A percentile compares a stretch with the other conserved stretches of the same genome.
Conservation (phyloP, 2,329 filamentous ascomycete genomes). For the Ustilaginoidea virens region DNA sequence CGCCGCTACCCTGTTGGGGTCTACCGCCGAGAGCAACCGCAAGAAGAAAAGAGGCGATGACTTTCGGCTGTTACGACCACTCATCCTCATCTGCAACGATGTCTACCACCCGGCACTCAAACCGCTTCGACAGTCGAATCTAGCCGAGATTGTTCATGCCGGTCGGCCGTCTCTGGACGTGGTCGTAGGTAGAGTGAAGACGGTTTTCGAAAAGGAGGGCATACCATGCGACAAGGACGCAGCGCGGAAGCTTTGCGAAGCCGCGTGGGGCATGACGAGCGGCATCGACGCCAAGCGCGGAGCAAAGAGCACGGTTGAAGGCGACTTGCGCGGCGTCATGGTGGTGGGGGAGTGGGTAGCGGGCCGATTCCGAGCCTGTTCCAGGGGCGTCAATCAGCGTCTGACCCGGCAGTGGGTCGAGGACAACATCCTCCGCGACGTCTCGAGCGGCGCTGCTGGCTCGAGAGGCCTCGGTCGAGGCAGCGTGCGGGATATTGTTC, state of each 20-base stretch:
- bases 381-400: constrained; percentile 22
- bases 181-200: constrained; percentile 66
- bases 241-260: constrained; percentile 69
- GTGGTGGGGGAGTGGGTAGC: constrained; percentile 82
- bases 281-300: constrained; percentile 55
- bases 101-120: constrained; percentile 83
- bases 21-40: constrained; percentile 7
- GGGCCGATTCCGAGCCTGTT: constrained; percentile 43
- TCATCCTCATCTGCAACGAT: constrained; percentile 95
- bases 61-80: constrained; percentile 72
- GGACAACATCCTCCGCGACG: constrained; percentile 49
- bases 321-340: constrained; percentile 69
- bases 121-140: constrained; percentile 65
- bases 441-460: constrained; percentile 55
- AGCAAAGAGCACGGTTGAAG: constrained; percentile 51
- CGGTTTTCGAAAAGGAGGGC: constrained; percentile 76
- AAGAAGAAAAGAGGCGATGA: constrained; percentile 68
- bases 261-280: constrained; percentile 63
- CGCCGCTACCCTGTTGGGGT: constrained; percentile 14
- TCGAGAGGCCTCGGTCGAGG: constrained; percentile 58
- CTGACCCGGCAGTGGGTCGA: constrained; percentile 69
- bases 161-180: constrained; percentile 79
- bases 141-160: constrained; percentile 84
- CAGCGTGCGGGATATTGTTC: constrained; percentile 57
- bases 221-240: constrained; percentile 82